Conservation (phyloP, 805 yeast species). For the Kuraishia capsulata region DNA sequence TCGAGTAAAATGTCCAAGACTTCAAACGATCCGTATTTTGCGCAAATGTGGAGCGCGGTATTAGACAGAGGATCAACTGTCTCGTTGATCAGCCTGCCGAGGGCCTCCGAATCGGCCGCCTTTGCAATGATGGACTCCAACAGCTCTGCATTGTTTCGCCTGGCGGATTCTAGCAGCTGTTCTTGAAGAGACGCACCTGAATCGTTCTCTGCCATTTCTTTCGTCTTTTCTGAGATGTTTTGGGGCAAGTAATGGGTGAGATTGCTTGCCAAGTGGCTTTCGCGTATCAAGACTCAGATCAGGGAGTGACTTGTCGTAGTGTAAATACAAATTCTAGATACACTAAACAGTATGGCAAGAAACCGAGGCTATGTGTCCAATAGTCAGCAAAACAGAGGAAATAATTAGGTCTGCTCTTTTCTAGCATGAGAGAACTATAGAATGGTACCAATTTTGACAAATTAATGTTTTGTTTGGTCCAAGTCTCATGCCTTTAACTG, state of each 20-base stretch:
- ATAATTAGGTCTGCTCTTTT: no score
- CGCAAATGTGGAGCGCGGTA: conserved; percentile 74
- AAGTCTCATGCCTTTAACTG: no score
- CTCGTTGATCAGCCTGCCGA: conserved; percentile 47
- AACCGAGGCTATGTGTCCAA: no score
- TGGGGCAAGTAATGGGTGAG: background rate
- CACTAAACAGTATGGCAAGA: no score
- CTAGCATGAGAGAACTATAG: no score
- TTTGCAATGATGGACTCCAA: conserved; percentile 42
- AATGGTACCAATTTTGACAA: no score
- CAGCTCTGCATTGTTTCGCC: conserved; percentile 81
- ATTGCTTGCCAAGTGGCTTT: background rate
- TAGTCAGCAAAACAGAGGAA: no score
- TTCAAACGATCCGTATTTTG: conserved; percentile 77
- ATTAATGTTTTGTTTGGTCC: no score
- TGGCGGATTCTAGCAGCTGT: conserved; percentile 77
- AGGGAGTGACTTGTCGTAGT: no score
- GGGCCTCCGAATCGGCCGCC: conserved; percentile 27
- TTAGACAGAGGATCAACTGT: conserved; percentile 73
- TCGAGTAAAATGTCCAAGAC: conserved; percentile 76
- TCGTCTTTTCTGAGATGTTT: background rate
- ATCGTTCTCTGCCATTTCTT: background rate
- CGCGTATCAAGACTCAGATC: no score
- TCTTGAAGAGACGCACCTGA: conserved; percentile 69
- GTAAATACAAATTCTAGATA: no score